Conservation (phyloP, 139 green algal genomes). For the Eudorina sp. region DNA sequence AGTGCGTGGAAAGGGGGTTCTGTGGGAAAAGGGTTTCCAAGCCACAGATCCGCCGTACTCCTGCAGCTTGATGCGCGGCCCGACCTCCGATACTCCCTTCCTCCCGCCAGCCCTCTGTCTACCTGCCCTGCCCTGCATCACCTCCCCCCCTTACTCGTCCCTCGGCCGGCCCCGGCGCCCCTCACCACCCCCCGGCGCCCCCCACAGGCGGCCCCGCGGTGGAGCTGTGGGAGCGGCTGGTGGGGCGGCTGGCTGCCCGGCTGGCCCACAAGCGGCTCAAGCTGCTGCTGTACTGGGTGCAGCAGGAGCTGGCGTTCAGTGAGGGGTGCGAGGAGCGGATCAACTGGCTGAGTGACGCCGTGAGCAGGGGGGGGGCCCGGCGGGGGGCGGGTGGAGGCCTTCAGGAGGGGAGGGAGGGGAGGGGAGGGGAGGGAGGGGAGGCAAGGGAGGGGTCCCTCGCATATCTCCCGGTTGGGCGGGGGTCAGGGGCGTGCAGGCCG, state of each 20-base stretch:
- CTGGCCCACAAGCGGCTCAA: conserved; percentile 55
- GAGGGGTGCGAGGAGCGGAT: conserved; percentile 55
- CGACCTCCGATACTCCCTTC: too few species aligned
- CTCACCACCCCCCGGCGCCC: not conserved
- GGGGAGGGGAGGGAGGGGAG: not conserved
- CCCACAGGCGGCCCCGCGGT: conserved; percentile 18
- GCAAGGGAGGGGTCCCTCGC: too few species aligned
- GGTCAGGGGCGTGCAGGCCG: too few species aligned
- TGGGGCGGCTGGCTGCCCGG: conserved; percentile 36
- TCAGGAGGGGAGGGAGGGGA: not conserved
- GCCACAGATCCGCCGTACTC: too few species aligned
- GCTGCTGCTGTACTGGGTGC: conserved; percentile 60
- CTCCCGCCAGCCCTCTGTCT: not conserved
- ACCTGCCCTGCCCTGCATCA: not conserved
- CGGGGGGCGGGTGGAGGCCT: not conserved
- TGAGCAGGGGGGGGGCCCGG: not conserved
- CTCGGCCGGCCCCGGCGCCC: too few species aligned
- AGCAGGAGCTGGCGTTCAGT: conserved; percentile 54
- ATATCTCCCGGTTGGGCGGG: too few species aligned
- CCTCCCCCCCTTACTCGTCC: not conserved
- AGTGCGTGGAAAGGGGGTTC: too few species aligned
- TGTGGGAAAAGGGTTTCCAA: too few species aligned
- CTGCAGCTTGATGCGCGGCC: too few species aligned
- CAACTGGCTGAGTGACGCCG: conserved; percentile 48
- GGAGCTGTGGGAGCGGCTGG: conserved; percentile 47